Base-by-base conservation (phyloP, 805 yeast genomes). In the Saturnispora silvae region DNA sequence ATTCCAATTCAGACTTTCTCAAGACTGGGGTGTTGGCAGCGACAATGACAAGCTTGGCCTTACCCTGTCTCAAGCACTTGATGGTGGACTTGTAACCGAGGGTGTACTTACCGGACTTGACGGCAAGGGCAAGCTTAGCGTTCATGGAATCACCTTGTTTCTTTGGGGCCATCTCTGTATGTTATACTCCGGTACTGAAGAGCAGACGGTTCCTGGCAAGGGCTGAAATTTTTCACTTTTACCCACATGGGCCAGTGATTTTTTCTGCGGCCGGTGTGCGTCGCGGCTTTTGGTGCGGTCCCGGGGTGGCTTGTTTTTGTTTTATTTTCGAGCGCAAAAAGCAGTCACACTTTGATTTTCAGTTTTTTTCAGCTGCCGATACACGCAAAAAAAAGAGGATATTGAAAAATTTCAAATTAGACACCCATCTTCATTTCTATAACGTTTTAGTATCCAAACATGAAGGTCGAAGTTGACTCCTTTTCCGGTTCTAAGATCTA, bases 161-260 rank as follows among this genome's bases (percentile, higher is more conserved):
- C 81, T 78, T 84, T 78, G 96, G 96, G 84, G 97, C 97, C 96
- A 87, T 87, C 97, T 82, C 96, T 86, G 96, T 75, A 89, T 75
- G 72, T 60, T 16, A 29, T 29, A 85, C 97, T 87, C 97, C 97
- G 97, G 97, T 85, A 84, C 45, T 28, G 31, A 34, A 30, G 22
- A 37, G 38, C 14, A 15, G n/a, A 31, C 28, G 26, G 25, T 3
- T 8, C 5, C 17, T 4, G 1, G 2, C 15, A 19, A 5, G 3
- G 3, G 9, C 16, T 4, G 6, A 3, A 32, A 32, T 23, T 22
- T 32, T 22, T 15, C 28, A 32, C 19, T 31, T 31, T 31, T 23
- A 9, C 19, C n/a, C 10, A 11, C 3, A 7, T n/a, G 11, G n/a
- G 28, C 10, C 20, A 24, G 22, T 20, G 17, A 31, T 19, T 31